Percentiles rank a stretch among this genome's conserved stretches.
These are phyloP conservation scores for Trichoderma sp. DNA, from an alignment of 2,329 filamentous ascomycete genomes.

Conservation along the genomic window DNA sequence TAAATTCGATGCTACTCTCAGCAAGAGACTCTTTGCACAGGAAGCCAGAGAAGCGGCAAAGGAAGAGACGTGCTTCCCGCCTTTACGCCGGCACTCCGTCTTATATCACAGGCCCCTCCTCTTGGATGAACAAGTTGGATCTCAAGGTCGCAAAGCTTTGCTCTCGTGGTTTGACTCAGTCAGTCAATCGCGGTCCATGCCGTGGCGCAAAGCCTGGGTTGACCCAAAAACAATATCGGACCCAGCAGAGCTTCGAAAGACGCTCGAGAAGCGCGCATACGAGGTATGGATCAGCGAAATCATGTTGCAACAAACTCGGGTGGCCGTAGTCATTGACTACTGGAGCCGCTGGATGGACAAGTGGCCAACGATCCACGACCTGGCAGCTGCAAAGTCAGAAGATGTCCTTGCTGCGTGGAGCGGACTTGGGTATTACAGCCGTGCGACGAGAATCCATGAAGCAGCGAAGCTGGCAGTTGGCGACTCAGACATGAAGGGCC, in stretches of 20 bases:
- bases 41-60: background rate
- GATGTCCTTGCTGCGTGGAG: conserved; percentile 60
- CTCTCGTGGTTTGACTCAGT: conserved; percentile 53
- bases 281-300: conserved; percentile 67
- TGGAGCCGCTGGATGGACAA: conserved; percentile 61
- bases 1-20: background rate
- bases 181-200: conserved; percentile 50
- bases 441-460: conserved; percentile 59
- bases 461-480: conserved; percentile 52
- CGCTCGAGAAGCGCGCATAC: conserved; percentile 56
- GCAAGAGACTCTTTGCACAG: conserved; percentile 16
- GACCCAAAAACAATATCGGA: conserved; percentile 37
- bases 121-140: conserved; percentile 38
- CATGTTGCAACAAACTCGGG: conserved; percentile 66
- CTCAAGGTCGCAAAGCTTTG: conserved; percentile 37
- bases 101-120: conserved; percentile 52
- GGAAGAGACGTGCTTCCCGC: conserved; percentile 21
- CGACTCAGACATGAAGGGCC: conserved; percentile 42
- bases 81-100: conserved; percentile 22
- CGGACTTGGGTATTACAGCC: conserved; percentile 63
- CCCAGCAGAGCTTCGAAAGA: conserved; percentile 37
- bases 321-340: conserved; percentile 60
- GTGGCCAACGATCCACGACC: conserved; percentile 58
- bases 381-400: conserved; percentile 52
- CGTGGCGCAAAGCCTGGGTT: conserved; percentile 59